phyloP scores from a whole-genome alignment of 2,329 filamentous ascomycete species.

The Diaporthe capsici region DNA sequence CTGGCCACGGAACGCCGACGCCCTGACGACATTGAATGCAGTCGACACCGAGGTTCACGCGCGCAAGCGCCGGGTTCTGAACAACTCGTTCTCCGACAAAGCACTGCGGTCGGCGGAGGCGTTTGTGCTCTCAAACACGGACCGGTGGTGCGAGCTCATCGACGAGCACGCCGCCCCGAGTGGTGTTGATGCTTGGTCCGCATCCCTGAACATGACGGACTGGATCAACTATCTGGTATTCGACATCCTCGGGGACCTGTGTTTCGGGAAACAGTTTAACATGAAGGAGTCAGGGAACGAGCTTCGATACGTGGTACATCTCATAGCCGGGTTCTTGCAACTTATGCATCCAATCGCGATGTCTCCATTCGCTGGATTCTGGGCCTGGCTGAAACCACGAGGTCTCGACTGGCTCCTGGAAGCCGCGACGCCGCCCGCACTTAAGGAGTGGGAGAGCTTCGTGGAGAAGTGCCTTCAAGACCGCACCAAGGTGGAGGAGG shows the following conservation, averaged over 20 bases:
- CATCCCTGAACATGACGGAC: slow-evolving; percentile 34
- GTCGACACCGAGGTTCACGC: slow-evolving; percentile 59
- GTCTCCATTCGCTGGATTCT: slow-evolving; percentile 43
- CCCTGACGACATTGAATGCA: slow-evolving; percentile 56
- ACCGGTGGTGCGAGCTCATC: slow-evolving; percentile 40
- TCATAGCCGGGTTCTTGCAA: slow-evolving; percentile 36
- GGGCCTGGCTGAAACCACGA: slow-evolving; percentile 47
- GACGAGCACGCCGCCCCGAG: not conserved
- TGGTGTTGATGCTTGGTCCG: slow-evolving; percentile 5
- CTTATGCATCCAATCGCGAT: slow-evolving; percentile 39
- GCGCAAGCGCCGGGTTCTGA: slow-evolving; percentile 59
- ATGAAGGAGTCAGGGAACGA: slow-evolving; percentile 41
- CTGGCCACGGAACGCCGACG: slow-evolving; percentile 32
- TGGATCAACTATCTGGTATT: slow-evolving; percentile 37
- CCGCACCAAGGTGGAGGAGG: slow-evolving; percentile 41
- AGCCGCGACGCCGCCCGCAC: slow-evolving; percentile 40
- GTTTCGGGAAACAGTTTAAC: slow-evolving; percentile 42
- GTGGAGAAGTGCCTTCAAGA: slow-evolving; percentile 44
- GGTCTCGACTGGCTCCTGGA: slow-evolving; percentile 45
- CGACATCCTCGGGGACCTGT: slow-evolving; percentile 42
- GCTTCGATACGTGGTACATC: slow-evolving; percentile 24
- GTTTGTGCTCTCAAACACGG: slow-evolving; percentile 33
- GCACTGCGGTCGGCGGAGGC: slow-evolving; percentile 58
- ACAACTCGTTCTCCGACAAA: slow-evolving; percentile 58
- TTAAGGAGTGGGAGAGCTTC: slow-evolving; percentile 44